A percentile compares a stretch with the other conserved stretches of the same genome.
Evolutionary conservation across 257 asterid genomes (phyloP).

Genomic region (Gentiana macrophylla): DNA sequence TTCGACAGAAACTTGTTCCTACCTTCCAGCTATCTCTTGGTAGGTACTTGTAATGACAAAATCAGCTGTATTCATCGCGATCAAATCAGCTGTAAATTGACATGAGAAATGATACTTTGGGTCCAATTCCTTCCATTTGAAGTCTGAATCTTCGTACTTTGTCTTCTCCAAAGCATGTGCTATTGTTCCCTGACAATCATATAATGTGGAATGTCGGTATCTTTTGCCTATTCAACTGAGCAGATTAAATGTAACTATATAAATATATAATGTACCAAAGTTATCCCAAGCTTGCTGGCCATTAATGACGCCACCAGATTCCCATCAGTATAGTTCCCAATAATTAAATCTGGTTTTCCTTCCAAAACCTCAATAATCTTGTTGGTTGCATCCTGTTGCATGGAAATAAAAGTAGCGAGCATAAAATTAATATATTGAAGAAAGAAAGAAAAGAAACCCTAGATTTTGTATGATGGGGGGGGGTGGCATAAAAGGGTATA

Average conservation of each 20-base stretch:
- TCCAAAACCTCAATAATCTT: slow-evolving; percentile 73
- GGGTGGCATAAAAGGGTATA: too few relatives aligned
- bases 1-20: not conserved
- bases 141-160: slow-evolving; percentile 86
- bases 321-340: slow-evolving; percentile 90
- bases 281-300: slow-evolving; percentile 89
- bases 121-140: slow-evolving; percentile 74
- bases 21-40: slow-evolving; percentile 97
- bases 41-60: slow-evolving; percentile 88
- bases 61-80: slow-evolving; percentile 87
- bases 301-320: slow-evolving; percentile 84
- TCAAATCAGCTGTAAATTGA: slow-evolving; percentile 85
- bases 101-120: slow-evolving; percentile 78
- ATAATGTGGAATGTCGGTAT: not conserved
- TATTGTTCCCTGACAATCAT: slow-evolving; percentile 57
- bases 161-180: slow-evolving; percentile 97
- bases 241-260: not conserved
- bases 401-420: not conserved
- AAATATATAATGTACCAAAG: slow-evolving; percentile 41
- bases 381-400: slow-evolving; percentile 47
- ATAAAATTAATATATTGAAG: not conserved
- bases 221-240: not conserved
- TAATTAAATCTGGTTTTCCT: slow-evolving; percentile 78
- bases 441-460: not conserved
- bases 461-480: not conserved